Conservation (phyloP, 345 rosid genomes). For the Mangifera indica region DNA sequence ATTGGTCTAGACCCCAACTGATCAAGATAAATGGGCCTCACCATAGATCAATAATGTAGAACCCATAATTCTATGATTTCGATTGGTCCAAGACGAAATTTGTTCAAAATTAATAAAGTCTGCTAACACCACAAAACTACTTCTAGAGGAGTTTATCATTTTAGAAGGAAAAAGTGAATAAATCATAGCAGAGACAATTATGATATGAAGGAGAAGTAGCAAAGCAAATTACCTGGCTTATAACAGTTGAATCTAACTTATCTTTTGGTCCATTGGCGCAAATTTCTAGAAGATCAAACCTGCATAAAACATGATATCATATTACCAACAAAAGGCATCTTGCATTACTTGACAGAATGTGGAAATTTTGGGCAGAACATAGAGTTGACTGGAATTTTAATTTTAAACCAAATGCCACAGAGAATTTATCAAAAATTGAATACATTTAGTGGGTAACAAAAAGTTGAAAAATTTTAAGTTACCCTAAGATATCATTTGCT, state of each 20-base stretch:
- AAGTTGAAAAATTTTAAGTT: not conserved
- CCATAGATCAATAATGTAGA: not conserved
- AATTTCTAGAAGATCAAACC: constrained; percentile 92
- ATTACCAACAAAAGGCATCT: not conserved
- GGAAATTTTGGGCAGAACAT: not conserved
- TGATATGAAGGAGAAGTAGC: constrained; percentile 1
- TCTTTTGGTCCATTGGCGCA: constrained; percentile 92
- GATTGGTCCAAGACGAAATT: not conserved
- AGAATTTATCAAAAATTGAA: not conserved
- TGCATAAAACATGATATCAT: constrained; percentile 30
- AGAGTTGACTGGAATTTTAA: not conserved
- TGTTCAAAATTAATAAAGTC: not conserved
- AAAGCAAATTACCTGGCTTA: constrained; percentile 73
- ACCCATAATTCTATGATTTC: not conserved
- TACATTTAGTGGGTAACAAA: not conserved
- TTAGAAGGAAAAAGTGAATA: not conserved
- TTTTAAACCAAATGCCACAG: not conserved
- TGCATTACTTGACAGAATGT: not conserved
- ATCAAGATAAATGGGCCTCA: not conserved
- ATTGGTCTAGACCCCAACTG: too few species aligned
- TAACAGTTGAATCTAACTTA: constrained; percentile 88
- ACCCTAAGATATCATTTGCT: constrained; percentile 86
- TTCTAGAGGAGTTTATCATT: not conserved
- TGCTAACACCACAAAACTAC: not conserved
- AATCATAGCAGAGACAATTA: constrained; percentile 11